A percentile compares a stretch with the other conserved stretches of the same genome.
These are phyloP conservation scores for Backusella mclennaniae DNA, from an alignment of 192 early-diverging fungal genomes.

Conservation along the genomic window DNA sequence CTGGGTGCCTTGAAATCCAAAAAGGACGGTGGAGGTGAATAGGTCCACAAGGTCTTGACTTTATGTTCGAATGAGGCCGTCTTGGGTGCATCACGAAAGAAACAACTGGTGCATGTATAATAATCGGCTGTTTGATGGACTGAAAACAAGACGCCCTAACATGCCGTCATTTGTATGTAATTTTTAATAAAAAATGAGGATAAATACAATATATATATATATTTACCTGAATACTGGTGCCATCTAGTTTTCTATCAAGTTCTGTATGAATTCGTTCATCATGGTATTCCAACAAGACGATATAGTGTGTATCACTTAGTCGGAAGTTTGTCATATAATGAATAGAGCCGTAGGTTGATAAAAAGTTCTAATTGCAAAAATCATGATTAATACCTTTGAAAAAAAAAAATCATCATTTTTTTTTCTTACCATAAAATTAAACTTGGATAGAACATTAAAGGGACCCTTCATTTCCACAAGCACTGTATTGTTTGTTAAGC, in stretches of 20 bases:
- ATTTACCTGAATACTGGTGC: background rate
- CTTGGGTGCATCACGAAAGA: background rate
- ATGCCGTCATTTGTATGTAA: background rate
- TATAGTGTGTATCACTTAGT: background rate
- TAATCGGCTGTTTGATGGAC: background rate
- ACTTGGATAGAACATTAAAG: background rate
- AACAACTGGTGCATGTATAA: background rate
- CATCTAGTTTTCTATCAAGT: background rate
- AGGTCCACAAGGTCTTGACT: background rate
- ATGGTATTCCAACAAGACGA: background rate
- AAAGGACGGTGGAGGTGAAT: conserved; percentile 1
- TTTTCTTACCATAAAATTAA: background rate
- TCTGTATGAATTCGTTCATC: background rate
- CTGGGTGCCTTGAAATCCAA: background rate
- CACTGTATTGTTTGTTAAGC: background rate
- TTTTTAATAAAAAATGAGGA: background rate
- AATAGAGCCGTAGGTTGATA: conserved; percentile 1
- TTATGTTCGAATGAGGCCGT: background rate
- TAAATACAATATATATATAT: background rate
- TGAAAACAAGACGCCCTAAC: background rate
- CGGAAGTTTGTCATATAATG: background rate
- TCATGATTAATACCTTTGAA: background rate
- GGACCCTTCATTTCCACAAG: background rate
- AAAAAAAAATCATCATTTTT: background rate
- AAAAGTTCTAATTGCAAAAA: background rate